Conservation (phyloP, 2,329 filamentous ascomycete genomes). For the Microthyrium microscopicum region DNA sequence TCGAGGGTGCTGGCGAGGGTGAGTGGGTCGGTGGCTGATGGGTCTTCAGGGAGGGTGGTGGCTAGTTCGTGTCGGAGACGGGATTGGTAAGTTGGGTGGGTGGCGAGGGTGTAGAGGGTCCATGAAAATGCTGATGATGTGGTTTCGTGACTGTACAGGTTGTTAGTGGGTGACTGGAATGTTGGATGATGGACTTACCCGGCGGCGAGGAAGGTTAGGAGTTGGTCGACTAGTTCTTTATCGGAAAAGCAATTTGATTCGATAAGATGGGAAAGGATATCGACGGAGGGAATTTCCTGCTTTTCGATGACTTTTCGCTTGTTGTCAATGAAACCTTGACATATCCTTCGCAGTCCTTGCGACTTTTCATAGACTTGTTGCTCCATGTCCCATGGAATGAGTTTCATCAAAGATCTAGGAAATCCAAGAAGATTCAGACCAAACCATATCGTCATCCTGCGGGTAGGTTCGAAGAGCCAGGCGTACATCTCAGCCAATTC, state of each 20-base stretch:
- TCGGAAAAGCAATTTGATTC: slow-evolving; percentile 36
- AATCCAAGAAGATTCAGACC: too few species aligned
- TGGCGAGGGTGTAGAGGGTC: slow-evolving; percentile 53
- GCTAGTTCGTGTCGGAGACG: slow-evolving; percentile 54
- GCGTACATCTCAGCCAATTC: too few species aligned
- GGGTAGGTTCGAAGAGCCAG: too few species aligned
- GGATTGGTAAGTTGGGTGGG: slow-evolving; percentile 46
- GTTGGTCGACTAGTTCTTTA: slow-evolving; percentile 34
- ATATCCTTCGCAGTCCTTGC: too few species aligned
- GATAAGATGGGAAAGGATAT: slow-evolving; percentile 33
- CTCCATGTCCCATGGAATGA: too few species aligned
- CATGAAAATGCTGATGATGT: slow-evolving; percentile 62
- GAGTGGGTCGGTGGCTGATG: slow-evolving; percentile 9
- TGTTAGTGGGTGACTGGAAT: neutral
- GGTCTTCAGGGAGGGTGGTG: slow-evolving; percentile 26
- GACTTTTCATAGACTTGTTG: too few species aligned
- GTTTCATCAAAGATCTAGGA: too few species aligned
- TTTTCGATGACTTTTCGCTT: slow-evolving; percentile 25
- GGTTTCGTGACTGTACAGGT: slow-evolving; percentile 45
- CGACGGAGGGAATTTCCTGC: slow-evolving; percentile 19
- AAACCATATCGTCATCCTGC: too few species aligned
- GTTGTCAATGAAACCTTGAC: slow-evolving; percentile 29
- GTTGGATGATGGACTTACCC: slow-evolving; percentile 22
- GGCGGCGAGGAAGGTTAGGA: slow-evolving; percentile 39
- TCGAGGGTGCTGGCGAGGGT: slow-evolving; percentile 24